Percentiles rank a stretch among this genome's conserved stretches.
phyloP scores from a whole-genome alignment of 805 yeast genomes.

The Saccharomycopsis fodiens region DNA sequence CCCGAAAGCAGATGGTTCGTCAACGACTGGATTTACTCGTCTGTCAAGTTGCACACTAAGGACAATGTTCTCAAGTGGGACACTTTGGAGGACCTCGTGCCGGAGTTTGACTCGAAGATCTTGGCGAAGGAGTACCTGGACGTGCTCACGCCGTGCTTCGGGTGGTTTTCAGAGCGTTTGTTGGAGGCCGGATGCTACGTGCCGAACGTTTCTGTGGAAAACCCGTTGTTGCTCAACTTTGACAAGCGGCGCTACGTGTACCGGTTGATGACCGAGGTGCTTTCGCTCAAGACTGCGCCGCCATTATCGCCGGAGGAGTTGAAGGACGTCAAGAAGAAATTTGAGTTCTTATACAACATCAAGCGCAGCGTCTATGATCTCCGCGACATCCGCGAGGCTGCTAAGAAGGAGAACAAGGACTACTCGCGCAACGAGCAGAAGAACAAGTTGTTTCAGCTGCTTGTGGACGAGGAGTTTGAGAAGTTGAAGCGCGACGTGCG shows the following conservation, averaged over 20 bases:
- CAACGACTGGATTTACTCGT: slow-evolving; percentile 59
- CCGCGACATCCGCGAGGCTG: slow-evolving; percentile 34
- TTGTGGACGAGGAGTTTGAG: slow-evolving; percentile 42
- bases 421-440: slow-evolving; percentile 29
- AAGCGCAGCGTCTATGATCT: slow-evolving; percentile 31
- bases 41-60: slow-evolving; percentile 28
- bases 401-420: slow-evolving; percentile 36
- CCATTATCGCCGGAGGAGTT: slow-evolving; percentile 27
- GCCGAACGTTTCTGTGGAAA: slow-evolving; percentile 67
- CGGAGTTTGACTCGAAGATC: slow-evolving; percentile 30
- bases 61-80: slow-evolving; percentile 27
- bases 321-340: slow-evolving; percentile 28
- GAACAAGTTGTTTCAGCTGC: slow-evolving; percentile 36
- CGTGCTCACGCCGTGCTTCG: slow-evolving; percentile 74
- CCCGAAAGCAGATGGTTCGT: slow-evolving; percentile 74
- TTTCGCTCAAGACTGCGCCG: slow-evolving; percentile 31
- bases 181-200: slow-evolving; percentile 68
- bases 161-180: slow-evolving; percentile 82
- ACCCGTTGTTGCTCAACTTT: slow-evolving; percentile 66
- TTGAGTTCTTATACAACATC: slow-evolving; percentile 46
- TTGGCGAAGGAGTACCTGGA: slow-evolving; percentile 24
- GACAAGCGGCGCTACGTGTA: slow-evolving; percentile 72
- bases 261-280: slow-evolving; percentile 49
- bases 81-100: slow-evolving; percentile 27
- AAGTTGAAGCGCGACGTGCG: slow-evolving; percentile 45